Evolutionary conservation across 2,329 filamentous ascomycete species (phyloP).

Genomic region (Paraphaeosphaeria minitans): DNA sequence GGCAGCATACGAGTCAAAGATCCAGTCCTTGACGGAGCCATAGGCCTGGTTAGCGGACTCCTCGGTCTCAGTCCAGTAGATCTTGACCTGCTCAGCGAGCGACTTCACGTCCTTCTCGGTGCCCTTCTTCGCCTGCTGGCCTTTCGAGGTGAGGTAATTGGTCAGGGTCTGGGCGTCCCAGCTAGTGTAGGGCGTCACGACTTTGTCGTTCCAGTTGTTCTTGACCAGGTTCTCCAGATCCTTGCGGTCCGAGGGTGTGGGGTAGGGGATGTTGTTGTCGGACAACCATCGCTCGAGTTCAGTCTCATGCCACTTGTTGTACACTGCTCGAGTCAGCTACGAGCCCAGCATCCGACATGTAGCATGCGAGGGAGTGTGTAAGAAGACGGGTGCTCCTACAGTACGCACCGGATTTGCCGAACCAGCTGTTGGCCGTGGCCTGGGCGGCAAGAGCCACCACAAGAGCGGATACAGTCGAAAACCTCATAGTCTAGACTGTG

Average conservation of each 20-base stretch:
- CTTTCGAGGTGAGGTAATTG: slow-evolving; percentile 72
- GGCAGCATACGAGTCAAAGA: slow-evolving; percentile 72
- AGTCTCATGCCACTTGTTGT: slow-evolving; percentile 99
- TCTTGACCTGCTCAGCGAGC: slow-evolving; percentile 71
- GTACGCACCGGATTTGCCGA: slow-evolving; percentile 78
- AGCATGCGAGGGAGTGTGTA: not conserved
- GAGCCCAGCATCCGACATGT: slow-evolving; percentile 4
- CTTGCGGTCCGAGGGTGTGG: slow-evolving; percentile 88
- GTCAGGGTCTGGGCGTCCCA: slow-evolving; percentile 75
- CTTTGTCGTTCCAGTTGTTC: slow-evolving; percentile 82
- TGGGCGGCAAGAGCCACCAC: slow-evolving; percentile 74
- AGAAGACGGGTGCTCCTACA: slow-evolving; percentile 22
- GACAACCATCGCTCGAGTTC: slow-evolving; percentile 97
- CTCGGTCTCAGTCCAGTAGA: slow-evolving; percentile 77
- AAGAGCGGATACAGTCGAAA: slow-evolving; percentile 70
- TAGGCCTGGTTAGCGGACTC: slow-evolving; percentile 77
- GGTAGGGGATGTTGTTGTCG: slow-evolving; percentile 89
- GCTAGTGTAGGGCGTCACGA: slow-evolving; percentile 74
- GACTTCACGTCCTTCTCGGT: slow-evolving; percentile 71
- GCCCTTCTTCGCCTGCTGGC: slow-evolving; percentile 69
- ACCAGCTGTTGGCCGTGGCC: slow-evolving; percentile 77
- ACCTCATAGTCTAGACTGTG: slow-evolving; percentile 68
- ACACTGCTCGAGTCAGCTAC: slow-evolving; percentile 63
- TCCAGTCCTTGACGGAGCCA: slow-evolving; percentile 80
- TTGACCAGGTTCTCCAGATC: slow-evolving; percentile 91